A percentile compares a stretch with the other conserved stretches of the same genome.
These are phyloP conservation scores for Coemansia sp. DNA, from an alignment of 192 early-diverging fungal species.

Conservation along the genomic window DNA sequence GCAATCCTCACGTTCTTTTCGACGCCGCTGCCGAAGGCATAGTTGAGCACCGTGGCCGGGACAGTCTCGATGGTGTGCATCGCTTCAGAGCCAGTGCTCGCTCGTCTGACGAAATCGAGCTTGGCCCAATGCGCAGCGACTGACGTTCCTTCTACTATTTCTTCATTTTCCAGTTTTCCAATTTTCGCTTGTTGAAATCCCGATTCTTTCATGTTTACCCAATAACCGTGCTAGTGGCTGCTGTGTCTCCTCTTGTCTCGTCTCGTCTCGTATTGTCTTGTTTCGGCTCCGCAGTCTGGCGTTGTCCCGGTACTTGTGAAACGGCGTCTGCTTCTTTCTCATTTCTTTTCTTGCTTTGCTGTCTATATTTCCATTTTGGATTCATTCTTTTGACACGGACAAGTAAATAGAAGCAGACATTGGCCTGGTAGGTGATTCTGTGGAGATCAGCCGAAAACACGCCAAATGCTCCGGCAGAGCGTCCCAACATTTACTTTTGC, in stretches of 20 bases:
- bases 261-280: too few species aligned
- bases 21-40: constrained; percentile 27
- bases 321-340: too few species aligned
- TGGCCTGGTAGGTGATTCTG: not conserved
- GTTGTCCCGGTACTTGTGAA: too few species aligned
- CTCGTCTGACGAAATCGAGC: constrained; percentile 42
- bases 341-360: not conserved
- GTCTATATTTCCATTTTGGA: not conserved
- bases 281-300: too few species aligned
- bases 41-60: constrained; percentile 6
- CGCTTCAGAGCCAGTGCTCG: constrained; percentile 16
- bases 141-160: not conserved
- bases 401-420: not conserved
- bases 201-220: not conserved
- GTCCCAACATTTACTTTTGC: not conserved
- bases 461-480: not conserved
- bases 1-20: constrained; percentile 39
- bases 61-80: not conserved
- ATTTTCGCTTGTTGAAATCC: not conserved
- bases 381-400: too few species aligned
- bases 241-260: not conserved
- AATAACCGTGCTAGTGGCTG: not conserved
- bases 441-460: not conserved
- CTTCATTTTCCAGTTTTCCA: not conserved
- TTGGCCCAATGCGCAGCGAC: constrained; percentile 17